Conservation (phyloP, 495 filamentous ascomycete species). For the Thozetella sp. region DNA sequence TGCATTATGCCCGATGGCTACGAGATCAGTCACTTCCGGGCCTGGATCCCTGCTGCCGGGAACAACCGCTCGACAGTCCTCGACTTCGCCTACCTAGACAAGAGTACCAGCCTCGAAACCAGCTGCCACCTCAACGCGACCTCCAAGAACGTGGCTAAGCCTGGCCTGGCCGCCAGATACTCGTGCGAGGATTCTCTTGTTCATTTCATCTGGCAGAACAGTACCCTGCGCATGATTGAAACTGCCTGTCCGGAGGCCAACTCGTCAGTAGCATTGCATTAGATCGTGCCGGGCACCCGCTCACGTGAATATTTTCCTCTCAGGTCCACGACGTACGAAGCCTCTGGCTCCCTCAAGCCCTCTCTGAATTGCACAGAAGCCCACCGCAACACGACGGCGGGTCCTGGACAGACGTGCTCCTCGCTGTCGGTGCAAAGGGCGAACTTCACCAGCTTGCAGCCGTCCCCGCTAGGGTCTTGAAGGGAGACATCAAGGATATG, state of each 20-base stretch:
- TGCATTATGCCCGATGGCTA: slow-evolving; percentile 22
- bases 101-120: slow-evolving; percentile 20
- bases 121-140: slow-evolving; percentile 26
- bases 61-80: slow-evolving; percentile 11
- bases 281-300: neutral
- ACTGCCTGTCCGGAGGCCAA: slow-evolving; percentile 19
- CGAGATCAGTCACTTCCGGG: slow-evolving; percentile 16
- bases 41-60: slow-evolving; percentile 16
- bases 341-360: slow-evolving; percentile 14
- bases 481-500: slow-evolving; percentile 2
- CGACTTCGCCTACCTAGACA: slow-evolving; percentile 23
- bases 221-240: slow-evolving; percentile 31
- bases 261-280: slow-evolving; percentile 10
- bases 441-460: slow-evolving; percentile 22
- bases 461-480: slow-evolving; percentile 7
- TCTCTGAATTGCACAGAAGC: slow-evolving; percentile 14
- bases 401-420: slow-evolving; percentile 13
- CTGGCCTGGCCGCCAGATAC: slow-evolving; percentile 18
- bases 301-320: neutral
- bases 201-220: slow-evolving; percentile 51
- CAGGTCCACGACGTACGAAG: slow-evolving; percentile 13
- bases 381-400: slow-evolving; percentile 6
- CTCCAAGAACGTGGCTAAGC: slow-evolving; percentile 19
- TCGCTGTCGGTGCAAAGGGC: neutral
- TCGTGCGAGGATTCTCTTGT: slow-evolving; percentile 32